Evolutionary conservation across 331 rosid species (phyloP).

Genomic region (Arachis monticola): DNA sequence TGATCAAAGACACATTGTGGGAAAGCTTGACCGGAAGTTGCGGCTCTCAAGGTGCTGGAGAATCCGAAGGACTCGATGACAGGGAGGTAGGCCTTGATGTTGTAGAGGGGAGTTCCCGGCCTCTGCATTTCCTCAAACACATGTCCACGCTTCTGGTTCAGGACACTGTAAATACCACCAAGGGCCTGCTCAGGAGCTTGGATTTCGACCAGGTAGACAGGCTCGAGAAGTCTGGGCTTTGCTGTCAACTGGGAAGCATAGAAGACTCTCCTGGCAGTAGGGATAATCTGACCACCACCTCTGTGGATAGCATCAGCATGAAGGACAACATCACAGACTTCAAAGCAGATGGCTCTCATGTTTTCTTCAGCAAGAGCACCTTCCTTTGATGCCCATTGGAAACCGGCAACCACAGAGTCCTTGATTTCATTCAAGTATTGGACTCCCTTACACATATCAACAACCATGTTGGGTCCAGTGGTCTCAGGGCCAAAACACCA

Average conservation of each 20-base stretch:
- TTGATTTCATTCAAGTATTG: constrained; percentile 85
- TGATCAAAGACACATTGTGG: constrained; percentile 92
- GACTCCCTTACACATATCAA: constrained; percentile 94
- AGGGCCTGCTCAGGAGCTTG: constrained; percentile 85
- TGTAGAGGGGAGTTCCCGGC: constrained; percentile 88
- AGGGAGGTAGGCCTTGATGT: constrained; percentile 81
- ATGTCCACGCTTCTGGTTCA: constrained; percentile 87
- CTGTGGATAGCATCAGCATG: constrained; percentile 93
- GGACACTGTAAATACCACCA: constrained; percentile 92
- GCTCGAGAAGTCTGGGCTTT: constrained; percentile 83
- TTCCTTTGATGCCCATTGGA: constrained; percentile 90
- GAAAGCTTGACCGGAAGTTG: constrained; percentile 94
- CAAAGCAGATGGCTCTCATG: constrained; percentile 87
- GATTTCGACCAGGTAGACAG: constrained; percentile 76
- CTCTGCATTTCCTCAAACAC: constrained; percentile 90
- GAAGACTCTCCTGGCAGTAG: constrained; percentile 82
- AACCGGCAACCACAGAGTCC: constrained; percentile 93
- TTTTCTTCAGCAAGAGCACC: constrained; percentile 84
- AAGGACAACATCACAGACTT: constrained; percentile 81
- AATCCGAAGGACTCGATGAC: constrained; percentile 79
- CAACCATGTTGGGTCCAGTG: constrained; percentile 85
- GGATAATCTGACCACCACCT: constrained; percentile 89
- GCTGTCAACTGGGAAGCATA: constrained; percentile 83
- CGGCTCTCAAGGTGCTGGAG: constrained; percentile 70
- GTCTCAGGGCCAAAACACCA: constrained; percentile 96